These are phyloP conservation scores for Fusarium nisikadoi DNA, from an alignment of 2,329 filamentous ascomycete species.

Conservation along the genomic window DNA sequence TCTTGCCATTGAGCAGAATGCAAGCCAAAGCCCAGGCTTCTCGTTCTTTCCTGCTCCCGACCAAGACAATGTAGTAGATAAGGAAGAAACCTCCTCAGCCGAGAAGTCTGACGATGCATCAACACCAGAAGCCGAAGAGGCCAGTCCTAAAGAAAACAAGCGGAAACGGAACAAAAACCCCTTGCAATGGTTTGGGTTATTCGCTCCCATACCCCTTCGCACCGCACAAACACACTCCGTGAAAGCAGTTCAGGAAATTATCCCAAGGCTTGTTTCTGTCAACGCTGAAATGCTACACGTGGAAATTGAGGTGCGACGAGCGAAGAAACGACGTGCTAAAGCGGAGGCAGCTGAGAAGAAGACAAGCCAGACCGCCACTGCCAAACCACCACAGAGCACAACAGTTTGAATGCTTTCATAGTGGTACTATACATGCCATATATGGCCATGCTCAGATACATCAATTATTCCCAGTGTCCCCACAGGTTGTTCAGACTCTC, in stretches of 20 bases:
- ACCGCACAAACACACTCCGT: slow-evolving; percentile 70
- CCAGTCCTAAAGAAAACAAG: slow-evolving; percentile 27
- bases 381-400: slow-evolving; percentile 5
- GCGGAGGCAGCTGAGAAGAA: slow-evolving; percentile 52
- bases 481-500: slow-evolving; percentile 64
- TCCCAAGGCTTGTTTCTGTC: slow-evolving; percentile 68
- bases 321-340: slow-evolving; percentile 65
- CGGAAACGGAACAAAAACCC: slow-evolving; percentile 53
- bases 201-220: slow-evolving; percentile 63
- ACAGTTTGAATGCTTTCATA: slow-evolving; percentile 28
- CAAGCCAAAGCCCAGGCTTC: slow-evolving; percentile 33
- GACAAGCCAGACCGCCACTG: slow-evolving; percentile 19
- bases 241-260: slow-evolving; percentile 63
- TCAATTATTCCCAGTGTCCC: slow-evolving; percentile 52
- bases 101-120: background rate
- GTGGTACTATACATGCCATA: background rate
- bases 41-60: slow-evolving; percentile 12
- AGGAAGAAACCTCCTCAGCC: background rate
- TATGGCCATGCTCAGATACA: background rate
- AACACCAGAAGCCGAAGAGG: slow-evolving; percentile 10
- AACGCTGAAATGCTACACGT: slow-evolving; percentile 69
- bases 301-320: slow-evolving; percentile 75
- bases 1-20: slow-evolving; percentile 46
- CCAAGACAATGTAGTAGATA: slow-evolving; percentile 14
- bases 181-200: slow-evolving; percentile 66